These are phyloP conservation scores for Metarhizium humberi DNA, from an alignment of 2,329 filamentous ascomycete genomes.

Conservation along the genomic window DNA sequence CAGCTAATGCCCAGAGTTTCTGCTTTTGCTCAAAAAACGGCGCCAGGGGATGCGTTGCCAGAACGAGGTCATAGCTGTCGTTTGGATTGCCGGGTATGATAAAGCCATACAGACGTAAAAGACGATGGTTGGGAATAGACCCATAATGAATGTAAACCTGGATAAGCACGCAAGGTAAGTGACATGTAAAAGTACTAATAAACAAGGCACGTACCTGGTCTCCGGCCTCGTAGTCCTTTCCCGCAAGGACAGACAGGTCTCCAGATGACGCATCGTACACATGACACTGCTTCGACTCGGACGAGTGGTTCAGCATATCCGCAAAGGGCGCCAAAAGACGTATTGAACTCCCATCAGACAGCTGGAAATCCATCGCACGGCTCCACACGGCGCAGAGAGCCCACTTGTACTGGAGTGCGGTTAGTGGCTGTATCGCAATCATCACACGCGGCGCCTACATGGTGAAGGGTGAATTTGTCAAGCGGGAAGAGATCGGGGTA, in stretches of 20 bases:
- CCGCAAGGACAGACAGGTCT: slow-evolving; percentile 19
- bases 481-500: slow-evolving; percentile 23
- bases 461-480: slow-evolving; percentile 21
- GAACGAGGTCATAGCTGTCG: slow-evolving; percentile 26
- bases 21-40: slow-evolving; percentile 24
- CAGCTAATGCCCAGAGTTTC: slow-evolving; percentile 23
- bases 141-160: slow-evolving; percentile 20
- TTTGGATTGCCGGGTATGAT: slow-evolving; percentile 24
- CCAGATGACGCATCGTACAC: slow-evolving; percentile 22
- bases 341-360: slow-evolving; percentile 8
- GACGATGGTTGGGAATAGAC: slow-evolving; percentile 22
- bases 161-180: not conserved
- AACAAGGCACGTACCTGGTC: slow-evolving; percentile 20
- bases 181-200: not conserved
- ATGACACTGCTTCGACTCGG: slow-evolving; percentile 23
- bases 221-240: slow-evolving; percentile 19
- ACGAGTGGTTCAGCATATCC: slow-evolving; percentile 27
- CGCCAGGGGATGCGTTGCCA: slow-evolving; percentile 22
- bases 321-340: slow-evolving; percentile 22
- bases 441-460: slow-evolving; percentile 18
- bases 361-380: slow-evolving; percentile 25
- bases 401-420: slow-evolving; percentile 21
- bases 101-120: slow-evolving; percentile 28
- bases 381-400: slow-evolving; percentile 18
- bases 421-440: slow-evolving; percentile 1